phyloP scores from a whole-genome alignment of 163 green algal species.

The Chlamydomonas reinhardtii region DNA sequence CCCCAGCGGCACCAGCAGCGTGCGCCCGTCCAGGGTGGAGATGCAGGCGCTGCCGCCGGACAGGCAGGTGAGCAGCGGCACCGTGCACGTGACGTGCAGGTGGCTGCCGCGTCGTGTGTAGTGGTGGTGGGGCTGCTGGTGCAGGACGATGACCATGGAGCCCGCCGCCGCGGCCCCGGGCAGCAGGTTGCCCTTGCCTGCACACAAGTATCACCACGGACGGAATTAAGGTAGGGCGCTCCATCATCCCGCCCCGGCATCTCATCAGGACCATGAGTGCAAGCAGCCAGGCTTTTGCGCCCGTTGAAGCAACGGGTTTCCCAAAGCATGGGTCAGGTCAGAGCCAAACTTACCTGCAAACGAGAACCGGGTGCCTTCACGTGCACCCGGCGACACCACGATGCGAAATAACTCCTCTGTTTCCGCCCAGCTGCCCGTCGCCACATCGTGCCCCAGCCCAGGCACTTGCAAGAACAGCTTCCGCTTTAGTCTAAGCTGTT shows the following conservation, averaged over 20 bases:
- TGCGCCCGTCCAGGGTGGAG: slow-evolving; percentile 30
- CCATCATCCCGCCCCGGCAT: no score
- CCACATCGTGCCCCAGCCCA: no score
- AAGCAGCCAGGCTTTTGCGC: no score
- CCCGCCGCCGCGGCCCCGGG: background rate
- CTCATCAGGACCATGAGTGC: no score
- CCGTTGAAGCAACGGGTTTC: no score
- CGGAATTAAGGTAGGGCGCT: no score
- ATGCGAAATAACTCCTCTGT: slow-evolving; percentile 40
- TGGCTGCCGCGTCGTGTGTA: slow-evolving; percentile 21
- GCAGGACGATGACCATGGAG: slow-evolving; percentile 25
- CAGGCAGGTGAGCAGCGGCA: slow-evolving; percentile 17
- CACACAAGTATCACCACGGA: background rate
- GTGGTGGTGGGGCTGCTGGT: background rate
- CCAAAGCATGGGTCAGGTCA: no score
- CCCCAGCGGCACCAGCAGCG: slow-evolving; percentile 14
- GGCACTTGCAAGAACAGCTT: background rate
- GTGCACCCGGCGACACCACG: slow-evolving; percentile 10
- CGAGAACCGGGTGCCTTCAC: slow-evolving; percentile 11
- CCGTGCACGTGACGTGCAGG: background rate
- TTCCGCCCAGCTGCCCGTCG: background rate
- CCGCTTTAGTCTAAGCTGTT: slow-evolving; percentile 25
- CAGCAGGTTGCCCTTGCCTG: slow-evolving; percentile 33
- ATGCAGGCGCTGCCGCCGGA: background rate
- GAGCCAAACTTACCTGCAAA: slow-evolving; percentile 32